Conservation (phyloP, 2,329 filamentous ascomycete genomes). For the Fusarium euwallaceae region DNA sequence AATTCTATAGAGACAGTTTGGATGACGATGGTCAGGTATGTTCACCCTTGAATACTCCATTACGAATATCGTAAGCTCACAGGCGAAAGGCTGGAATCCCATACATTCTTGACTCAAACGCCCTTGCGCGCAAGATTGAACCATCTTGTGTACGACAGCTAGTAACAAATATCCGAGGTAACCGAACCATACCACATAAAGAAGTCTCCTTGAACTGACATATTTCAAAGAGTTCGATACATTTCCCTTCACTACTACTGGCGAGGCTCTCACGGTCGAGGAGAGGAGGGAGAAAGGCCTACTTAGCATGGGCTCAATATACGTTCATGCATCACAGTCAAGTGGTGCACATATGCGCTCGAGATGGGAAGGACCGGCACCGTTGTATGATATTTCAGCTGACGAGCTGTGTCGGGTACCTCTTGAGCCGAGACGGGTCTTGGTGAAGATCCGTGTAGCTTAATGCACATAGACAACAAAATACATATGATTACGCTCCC, state of each 20-base stretch:
- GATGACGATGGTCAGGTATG: neutral
- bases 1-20: neutral
- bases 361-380: neutral
- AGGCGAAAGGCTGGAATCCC: neutral
- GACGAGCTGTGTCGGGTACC: neutral
- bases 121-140: neutral
- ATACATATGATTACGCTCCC: neutral
- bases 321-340: neutral
- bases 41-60: neutral
- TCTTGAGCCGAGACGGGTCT: neutral
- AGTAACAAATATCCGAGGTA: neutral
- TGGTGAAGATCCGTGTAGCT: neutral
- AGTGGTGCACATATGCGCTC: neutral
- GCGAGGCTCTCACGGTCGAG: neutral
- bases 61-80: neutral
- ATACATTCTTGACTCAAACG: neutral
- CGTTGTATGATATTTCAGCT: neutral
- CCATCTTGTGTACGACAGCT: neutral
- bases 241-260: neutral
- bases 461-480: neutral
- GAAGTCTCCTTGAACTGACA: neutral
- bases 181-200: neutral
- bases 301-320: neutral
- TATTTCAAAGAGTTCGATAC: neutral
- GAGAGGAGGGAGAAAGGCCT: neutral